Base-by-base conservation (phyloP, 1,139 yeast genomes). In the Zygosaccharomyces pseudobailii region DNA sequence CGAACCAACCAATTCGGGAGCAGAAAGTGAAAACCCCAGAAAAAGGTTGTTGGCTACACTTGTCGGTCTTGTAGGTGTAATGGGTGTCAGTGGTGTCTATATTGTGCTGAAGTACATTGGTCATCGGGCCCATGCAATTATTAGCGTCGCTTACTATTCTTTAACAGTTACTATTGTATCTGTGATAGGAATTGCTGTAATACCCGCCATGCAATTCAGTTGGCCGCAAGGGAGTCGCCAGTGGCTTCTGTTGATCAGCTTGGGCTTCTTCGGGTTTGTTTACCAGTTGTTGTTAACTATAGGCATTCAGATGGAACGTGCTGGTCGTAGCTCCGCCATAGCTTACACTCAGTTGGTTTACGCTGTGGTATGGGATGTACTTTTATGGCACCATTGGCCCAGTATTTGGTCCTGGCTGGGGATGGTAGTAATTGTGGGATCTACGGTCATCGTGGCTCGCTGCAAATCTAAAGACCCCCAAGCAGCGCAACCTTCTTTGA, bases 261-360 rank as follows among this genome's bases (percentile, higher is more conserved):
- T 87, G 54, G 96, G 96, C 2, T 54, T 84, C 8, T 75, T 85
- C 39, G 97, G 97, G 0, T 89, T 89, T 64, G 67, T 82, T 46
- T 85, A 84, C 81, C 96, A 89, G 64, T 81, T 82, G 57, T 71
- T 84, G 28, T 67, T 87, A 47, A 87, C 97, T 0, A 82, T 88
- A 3, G 97, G 96, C 0, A 76, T 89, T 44, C 96, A 87, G 65
- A 71, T 88, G 49, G 96, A 87, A 52, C 74, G 75, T 51, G 95
- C 96, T 1, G 81, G 89, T 1, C 75, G 87, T 49, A 89, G 90
- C 0, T 75, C 92, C 3, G 74, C 86, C 51, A 83, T 87, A 76
- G 71, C 79, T 5, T 89, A 89, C 64, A 75, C 88, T 2, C 87
- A 83, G 58, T 75, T 89, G 74, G 69, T 88, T 1, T 87, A 84